Evolutionary conservation across 345 rosid species (phyloP).

Genomic region (Barbarea vulgaris): DNA sequence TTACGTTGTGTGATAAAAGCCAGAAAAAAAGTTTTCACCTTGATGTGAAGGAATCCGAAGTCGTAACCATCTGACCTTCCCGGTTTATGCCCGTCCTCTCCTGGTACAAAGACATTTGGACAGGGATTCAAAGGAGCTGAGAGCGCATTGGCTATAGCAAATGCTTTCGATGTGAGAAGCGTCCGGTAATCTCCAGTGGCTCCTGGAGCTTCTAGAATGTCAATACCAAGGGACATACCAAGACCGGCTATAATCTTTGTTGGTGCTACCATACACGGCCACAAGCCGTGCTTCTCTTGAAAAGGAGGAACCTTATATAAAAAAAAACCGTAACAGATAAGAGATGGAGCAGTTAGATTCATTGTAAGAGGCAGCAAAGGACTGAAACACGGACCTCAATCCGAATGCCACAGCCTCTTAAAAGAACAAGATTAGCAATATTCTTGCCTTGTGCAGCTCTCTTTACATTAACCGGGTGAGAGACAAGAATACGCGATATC

Average conservation of each 20-base stretch:
- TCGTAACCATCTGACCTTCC: slow-evolving; percentile 84
- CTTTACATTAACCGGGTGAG: slow-evolving; percentile 77
- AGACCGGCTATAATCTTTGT: slow-evolving; percentile 96
- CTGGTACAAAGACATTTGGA: slow-evolving; percentile 82
- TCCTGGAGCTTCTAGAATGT: slow-evolving; percentile 92
- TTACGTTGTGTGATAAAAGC: neutral
- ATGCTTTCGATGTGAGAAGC: slow-evolving; percentile 79
- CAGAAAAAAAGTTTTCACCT: slow-evolving; percentile 50
- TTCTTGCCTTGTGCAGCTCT: slow-evolving; percentile 77
- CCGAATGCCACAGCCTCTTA: slow-evolving; percentile 95
- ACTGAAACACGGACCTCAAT: slow-evolving; percentile 66
- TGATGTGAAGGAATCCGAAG: slow-evolving; percentile 92
- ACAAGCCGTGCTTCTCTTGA: slow-evolving; percentile 70
- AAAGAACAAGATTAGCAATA: slow-evolving; percentile 82
- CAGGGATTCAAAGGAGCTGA: slow-evolving; percentile 65
- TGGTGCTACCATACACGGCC: slow-evolving; percentile 99
- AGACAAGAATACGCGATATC: slow-evolving; percentile 67
- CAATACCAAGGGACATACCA: slow-evolving; percentile 88
- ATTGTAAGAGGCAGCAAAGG: neutral
- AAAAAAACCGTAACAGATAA: neutral
- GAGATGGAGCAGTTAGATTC: neutral
- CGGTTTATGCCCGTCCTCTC: slow-evolving; percentile 76
- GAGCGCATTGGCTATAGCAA: slow-evolving; percentile 78
- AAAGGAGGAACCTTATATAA: slow-evolving; percentile 73
- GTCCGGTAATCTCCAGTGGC: slow-evolving; percentile 95